phyloP scores from a whole-genome alignment of 129 eudicot species.

The Ambrosia trifida region DNA sequence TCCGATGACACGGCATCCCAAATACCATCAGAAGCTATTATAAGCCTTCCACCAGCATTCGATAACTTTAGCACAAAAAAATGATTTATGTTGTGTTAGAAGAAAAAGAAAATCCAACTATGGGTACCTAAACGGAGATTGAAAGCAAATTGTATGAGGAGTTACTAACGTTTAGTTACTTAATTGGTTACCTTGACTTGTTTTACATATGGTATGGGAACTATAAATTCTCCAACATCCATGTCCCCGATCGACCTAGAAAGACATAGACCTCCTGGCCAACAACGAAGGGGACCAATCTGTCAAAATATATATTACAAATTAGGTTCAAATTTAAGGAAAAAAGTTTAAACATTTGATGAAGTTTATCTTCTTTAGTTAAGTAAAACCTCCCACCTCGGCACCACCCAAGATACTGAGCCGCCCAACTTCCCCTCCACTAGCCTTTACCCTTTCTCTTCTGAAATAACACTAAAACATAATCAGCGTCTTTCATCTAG shows the following conservation, averaged over 20 bases:
- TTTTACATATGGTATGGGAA: conserved; percentile 88
- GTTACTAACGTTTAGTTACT: not conserved
- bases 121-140: not conserved
- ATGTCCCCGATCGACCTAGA: conserved; percentile 93
- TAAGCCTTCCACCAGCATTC: conserved; percentile 84
- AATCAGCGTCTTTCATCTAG: conserved; percentile 15
- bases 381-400: conserved; percentile 46
- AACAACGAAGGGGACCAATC: conserved; percentile 97
- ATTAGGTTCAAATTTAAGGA: not conserved
- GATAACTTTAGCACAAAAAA: conserved; percentile 55
- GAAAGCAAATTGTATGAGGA: not conserved
- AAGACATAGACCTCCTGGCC: conserved; percentile 99
- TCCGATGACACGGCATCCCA: conserved; percentile 95
- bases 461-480: conserved; percentile 41
- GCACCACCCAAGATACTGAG: conserved; percentile 76
- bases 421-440: conserved; percentile 98
- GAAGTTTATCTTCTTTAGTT: not conserved
- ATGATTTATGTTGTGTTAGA: not conserved
- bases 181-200: conserved; percentile 75
- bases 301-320: conserved; percentile 28
- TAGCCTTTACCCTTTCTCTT: conserved; percentile 81
- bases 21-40: conserved; percentile 90
- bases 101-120: not conserved
- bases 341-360: not conserved
- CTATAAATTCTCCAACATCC: conserved; percentile 96